Evolutionary conservation across 176 grass and related monocot species (phyloP), one percentile per base, ranked within the genome.

Genomic region (Oryza glumipatula): DNA sequence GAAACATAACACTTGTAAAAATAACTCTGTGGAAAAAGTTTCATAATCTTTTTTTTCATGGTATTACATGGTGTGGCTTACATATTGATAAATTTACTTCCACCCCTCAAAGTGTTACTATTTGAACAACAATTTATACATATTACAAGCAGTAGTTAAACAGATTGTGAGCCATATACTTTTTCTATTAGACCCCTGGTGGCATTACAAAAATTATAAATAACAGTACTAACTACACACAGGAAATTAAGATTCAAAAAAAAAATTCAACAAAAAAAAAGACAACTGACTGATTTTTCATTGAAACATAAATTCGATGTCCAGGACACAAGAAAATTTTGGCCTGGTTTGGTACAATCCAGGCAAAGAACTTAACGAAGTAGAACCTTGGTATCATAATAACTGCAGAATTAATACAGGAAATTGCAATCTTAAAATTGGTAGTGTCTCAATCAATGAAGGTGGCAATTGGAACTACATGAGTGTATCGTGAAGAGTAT

Each of bases 141-240:
- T 11, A 14, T 7, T 44, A 70, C 0, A 45, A 44, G 3, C 2
- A 44, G 9, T 72, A 23, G 69, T 72, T 1, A 72, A 44, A 22
- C 21, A 72, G 17, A 19, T 39, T 9, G 33, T 4, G 21, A 16
- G 33, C 4, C 60, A 2, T 22, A 61, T 46, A 6, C 0, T 47
- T 65, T 45, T 12, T 38, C 36, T 84, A 73, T 36, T 3, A 85
- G 43, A 65, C 36, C 74, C 45, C 21, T 32, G 51, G 80, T 51
- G 38, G 74, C 67, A 67, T 74, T 46, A 32, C 23, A 72, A 48
- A 17, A 51, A 23, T 21, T 14, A 13, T 0, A 75, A 68, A 61
- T 11, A 80, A 49, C 12, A 70, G 21, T 76, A 26, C 58, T 63
- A 23, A 23, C 21, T 23, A 11, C n/a, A 4, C 58, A 11, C 58